These are phyloP conservation scores for Pisolithus albus DNA, from an alignment of 768 basidiomycete genomes.

Conservation along the genomic window DNA sequence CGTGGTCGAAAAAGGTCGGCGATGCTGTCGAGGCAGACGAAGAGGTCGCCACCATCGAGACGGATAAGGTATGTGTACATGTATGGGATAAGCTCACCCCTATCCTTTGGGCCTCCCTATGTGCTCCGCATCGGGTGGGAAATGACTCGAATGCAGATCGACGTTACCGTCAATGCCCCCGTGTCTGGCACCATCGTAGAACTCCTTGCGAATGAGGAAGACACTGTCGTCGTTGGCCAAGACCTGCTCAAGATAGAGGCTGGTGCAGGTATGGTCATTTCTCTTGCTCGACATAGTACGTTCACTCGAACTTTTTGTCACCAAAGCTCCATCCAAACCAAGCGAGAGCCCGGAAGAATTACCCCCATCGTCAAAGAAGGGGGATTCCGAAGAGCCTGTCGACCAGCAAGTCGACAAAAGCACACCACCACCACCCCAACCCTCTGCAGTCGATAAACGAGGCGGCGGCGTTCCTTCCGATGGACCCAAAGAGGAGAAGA, in stretches of 20 bases:
- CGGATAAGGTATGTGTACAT: constrained; percentile 74
- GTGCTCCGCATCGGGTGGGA: not conserved
- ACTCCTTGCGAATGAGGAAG: constrained; percentile 83
- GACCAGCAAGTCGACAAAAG: constrained; percentile 45
- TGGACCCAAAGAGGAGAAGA: constrained; percentile 30
- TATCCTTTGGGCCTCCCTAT: not conserved
- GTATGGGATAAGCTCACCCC: not conserved
- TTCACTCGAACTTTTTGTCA: not conserved
- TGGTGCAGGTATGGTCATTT: constrained; percentile 55
- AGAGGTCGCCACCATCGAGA: constrained; percentile 97
- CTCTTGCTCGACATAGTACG: not conserved
- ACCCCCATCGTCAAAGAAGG: constrained; percentile 24
- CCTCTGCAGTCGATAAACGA: constrained; percentile 28
- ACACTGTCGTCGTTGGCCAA: constrained; percentile 91
- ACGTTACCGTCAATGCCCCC: constrained; percentile 94
- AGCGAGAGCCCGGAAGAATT: constrained; percentile 19
- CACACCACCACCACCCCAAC: constrained; percentile 37
- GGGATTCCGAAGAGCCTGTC: constrained; percentile 39
- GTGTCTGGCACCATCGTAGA: constrained; percentile 82
- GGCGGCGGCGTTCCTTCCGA: constrained; percentile 14
- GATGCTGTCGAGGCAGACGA: constrained; percentile 89
- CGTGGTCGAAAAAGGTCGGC: constrained; percentile 90
- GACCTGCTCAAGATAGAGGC: constrained; percentile 89
- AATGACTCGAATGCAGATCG: constrained; percentile 54
- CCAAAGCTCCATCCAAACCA: constrained; percentile 26